Conservation (phyloP, 441 rosid genomes). For the Rhodomyrtus psidioides region DNA sequence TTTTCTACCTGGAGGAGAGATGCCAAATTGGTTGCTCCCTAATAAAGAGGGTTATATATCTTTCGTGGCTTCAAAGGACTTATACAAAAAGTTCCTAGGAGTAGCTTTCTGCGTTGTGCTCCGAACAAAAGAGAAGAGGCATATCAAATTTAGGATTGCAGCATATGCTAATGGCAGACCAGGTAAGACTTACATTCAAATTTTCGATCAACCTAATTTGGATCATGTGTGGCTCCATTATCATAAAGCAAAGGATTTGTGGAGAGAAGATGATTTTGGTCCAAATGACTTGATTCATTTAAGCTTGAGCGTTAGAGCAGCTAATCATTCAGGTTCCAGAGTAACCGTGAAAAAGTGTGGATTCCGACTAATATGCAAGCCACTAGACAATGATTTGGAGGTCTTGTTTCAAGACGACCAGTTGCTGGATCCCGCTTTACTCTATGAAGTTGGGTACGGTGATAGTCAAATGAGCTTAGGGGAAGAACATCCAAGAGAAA, state of each 20-base stretch:
- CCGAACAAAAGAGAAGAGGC: background rate
- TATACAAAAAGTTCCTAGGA: background rate
- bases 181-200: too few species aligned
- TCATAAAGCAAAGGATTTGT: background rate
- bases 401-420: background rate
- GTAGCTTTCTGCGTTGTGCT: background rate
- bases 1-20: too few species aligned
- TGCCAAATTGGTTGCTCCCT: too few species aligned
- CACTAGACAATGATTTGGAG: background rate
- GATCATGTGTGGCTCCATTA: background rate
- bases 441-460: background rate
- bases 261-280: background rate
- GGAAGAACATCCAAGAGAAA: background rate
- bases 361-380: background rate
- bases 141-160: background rate
- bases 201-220: background rate
- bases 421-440: background rate
- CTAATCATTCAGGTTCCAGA: rapidly evolving
- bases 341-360: background rate
- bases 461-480: background rate
- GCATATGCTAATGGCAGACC: background rate
- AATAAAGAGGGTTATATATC: too few species aligned
- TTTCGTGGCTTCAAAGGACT: background rate
- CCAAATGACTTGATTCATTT: background rate
- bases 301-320: background rate